Evolutionary conservation across 2,329 filamentous ascomycete genomes (phyloP), one percentile per base, ranked within the genome.

Genomic region (Neopestalotiopsis rosae): DNA sequence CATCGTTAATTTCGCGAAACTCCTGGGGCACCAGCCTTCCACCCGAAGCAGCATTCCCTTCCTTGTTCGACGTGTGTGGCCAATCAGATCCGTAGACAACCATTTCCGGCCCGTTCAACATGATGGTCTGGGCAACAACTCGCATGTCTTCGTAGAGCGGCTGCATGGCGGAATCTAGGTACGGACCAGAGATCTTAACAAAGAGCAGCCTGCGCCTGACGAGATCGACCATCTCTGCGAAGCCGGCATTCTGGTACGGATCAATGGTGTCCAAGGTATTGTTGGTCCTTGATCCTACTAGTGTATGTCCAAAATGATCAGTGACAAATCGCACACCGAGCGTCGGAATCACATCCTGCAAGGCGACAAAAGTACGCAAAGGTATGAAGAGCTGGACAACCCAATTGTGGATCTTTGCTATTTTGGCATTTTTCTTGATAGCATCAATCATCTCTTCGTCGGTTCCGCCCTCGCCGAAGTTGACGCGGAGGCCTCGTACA

Each of bases 191-290:
- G 14, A 63, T 63, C 34, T 63, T 63, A 14, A 63, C 38, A 30
- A 63, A 63, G 5, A 38, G 38, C 1, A 63, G 34, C 17, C 61
- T 14, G 4, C 61, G 61, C n/a, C 30, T 28, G 28, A 63, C 13
- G 32, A 63, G 61, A 30, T 63, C 34, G 10, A 45, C n/a, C 61
- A 63, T 42, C 32, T 63, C 61, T n/a, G 61, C 24, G 38, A 63
- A 63, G 20, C 38, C 38, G 13, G 28, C 5, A 14, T n/a, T 63
- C 34, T 63, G 38, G 12, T 63, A 63, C 32, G 61, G 61, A 12
- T 42, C 61, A n/a, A 63, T 20, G 3, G 61, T 63, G n/a, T 63
- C 38, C 14, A 38, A 6, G 34, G 61, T 40, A 1, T 28, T 63
- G n/a, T 63, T 63, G 14, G 61, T 63, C 7, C 61, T 20, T 17